Conservation (phyloP, 257 asterid species). For the Scutellaria baicalensis region DNA sequence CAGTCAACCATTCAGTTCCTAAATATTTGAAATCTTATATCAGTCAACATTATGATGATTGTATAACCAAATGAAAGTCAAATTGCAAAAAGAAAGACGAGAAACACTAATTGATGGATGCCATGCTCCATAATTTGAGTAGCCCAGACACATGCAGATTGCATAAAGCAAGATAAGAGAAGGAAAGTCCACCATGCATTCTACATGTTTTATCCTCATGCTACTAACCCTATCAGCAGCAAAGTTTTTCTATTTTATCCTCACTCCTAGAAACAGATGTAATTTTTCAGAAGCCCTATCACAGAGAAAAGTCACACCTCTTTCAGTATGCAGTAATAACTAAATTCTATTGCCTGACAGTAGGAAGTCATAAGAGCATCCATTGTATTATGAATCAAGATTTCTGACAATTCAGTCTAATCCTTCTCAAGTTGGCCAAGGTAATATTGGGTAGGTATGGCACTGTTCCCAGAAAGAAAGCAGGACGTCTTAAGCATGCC, state of each 20-base stretch:
- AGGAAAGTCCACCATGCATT: not conserved
- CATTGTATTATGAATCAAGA: not conserved
- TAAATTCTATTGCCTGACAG: not conserved
- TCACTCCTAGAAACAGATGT: not conserved
- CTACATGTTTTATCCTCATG: too few species aligned
- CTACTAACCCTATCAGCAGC: not conserved
- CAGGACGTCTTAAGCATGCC: not conserved
- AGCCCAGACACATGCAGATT: not conserved
- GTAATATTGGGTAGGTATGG: not conserved
- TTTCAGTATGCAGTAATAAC: not conserved
- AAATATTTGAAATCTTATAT: not conserved
- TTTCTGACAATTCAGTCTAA: not conserved
- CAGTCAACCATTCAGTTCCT: not conserved
- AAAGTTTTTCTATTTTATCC: not conserved
- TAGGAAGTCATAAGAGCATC: not conserved
- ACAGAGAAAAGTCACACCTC: not conserved
- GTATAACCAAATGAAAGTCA: conserved; percentile 9
- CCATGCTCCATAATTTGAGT: not conserved
- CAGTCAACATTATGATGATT: not conserved
- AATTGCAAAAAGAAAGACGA: not conserved
- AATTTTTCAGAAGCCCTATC: not conserved
- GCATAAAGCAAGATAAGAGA: not conserved
- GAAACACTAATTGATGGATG: not conserved
- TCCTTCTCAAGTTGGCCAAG: not conserved
- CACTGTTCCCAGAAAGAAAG: not conserved